A percentile compares a stretch with the other conserved stretches of the same genome.
These are phyloP conservation scores for Cyclostephanos tholiformis DNA, from an alignment of 108 stramenopile species.

Conservation along the genomic window DNA sequence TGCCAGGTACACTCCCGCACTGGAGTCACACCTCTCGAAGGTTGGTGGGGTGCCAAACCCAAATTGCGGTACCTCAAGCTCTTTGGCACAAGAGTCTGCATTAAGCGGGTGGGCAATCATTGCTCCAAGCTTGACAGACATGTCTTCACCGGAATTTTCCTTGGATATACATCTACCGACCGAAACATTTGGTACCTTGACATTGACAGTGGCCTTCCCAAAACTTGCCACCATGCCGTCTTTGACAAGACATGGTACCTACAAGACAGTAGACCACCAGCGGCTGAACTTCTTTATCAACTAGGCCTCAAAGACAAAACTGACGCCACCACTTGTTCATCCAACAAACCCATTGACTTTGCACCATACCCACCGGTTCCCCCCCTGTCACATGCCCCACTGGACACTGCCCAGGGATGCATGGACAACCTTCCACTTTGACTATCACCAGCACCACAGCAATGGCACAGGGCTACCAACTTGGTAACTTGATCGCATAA, in stretches of 20 bases:
- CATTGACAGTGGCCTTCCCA: too few relatives aligned
- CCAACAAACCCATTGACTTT: too few relatives aligned
- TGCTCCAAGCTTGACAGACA: conserved; percentile 6
- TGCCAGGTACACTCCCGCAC: neutral
- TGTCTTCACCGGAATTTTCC: conserved; percentile 1
- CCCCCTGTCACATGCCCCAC: neutral
- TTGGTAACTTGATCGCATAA: too few relatives aligned
- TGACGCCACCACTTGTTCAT: neutral
- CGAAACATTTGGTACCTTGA: neutral
- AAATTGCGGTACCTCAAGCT: too few relatives aligned
- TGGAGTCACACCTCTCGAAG: neutral
- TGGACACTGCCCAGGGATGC: too few relatives aligned
- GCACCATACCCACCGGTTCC: neutral
- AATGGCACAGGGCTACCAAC: too few relatives aligned
- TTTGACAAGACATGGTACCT: neutral
- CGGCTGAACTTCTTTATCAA: neutral
- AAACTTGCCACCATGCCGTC: too few relatives aligned
- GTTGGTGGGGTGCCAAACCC: neutral
- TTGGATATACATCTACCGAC: too few relatives aligned
- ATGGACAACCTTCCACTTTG: too few relatives aligned
- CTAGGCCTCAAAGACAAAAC: neutral
- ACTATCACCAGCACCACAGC: too few relatives aligned
- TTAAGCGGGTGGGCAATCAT: neutral
- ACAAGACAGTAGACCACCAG: neutral
- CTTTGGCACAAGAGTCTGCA: conserved; percentile 11